These are phyloP conservation scores for Torrubiella hemipterigena DNA, from an alignment of 2,329 filamentous ascomycete species.

Conservation along the genomic window DNA sequence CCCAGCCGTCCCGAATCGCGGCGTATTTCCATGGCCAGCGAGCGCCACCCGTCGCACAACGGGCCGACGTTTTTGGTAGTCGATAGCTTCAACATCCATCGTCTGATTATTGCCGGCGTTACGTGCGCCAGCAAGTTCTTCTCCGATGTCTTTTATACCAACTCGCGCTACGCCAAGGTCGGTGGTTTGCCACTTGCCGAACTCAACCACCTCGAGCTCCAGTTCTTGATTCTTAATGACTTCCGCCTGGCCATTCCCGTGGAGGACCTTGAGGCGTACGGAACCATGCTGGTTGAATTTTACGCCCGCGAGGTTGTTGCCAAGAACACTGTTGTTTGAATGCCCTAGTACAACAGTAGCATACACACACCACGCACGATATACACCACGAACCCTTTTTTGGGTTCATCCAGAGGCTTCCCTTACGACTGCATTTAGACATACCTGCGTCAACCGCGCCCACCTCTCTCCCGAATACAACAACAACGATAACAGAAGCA, in stretches of 20 bases:
- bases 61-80: constrained; percentile 68
- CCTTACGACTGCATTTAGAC: too few species aligned
- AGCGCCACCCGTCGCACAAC: constrained; percentile 12
- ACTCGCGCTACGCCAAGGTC: constrained; percentile 97
- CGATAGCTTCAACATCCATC: constrained; percentile 97
- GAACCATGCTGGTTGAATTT: constrained; percentile 96
- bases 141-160: constrained; percentile 97
- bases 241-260: constrained; percentile 88
- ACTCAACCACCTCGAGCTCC: constrained; percentile 89
- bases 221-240: constrained; percentile 91
- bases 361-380: too few species aligned
- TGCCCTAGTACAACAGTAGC: too few species aligned
- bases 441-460: too few species aligned
- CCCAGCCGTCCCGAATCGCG: constrained; percentile 12
- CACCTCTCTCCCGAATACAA: too few species aligned
- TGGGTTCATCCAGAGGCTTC: too few species aligned
- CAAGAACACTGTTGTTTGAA: constrained; percentile 10
- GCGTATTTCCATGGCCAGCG: constrained; percentile 10
- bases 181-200: constrained; percentile 85
- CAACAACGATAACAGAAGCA: too few species aligned
- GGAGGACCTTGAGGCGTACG: constrained; percentile 92
- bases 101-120: constrained; percentile 89
- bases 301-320: constrained; percentile 80
- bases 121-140: constrained; percentile 99
- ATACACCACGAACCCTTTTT: too few species aligned